These are phyloP conservation scores for Pleurotus eryngii DNA, from an alignment of 768 basidiomycete genomes.

Conservation along the genomic window DNA sequence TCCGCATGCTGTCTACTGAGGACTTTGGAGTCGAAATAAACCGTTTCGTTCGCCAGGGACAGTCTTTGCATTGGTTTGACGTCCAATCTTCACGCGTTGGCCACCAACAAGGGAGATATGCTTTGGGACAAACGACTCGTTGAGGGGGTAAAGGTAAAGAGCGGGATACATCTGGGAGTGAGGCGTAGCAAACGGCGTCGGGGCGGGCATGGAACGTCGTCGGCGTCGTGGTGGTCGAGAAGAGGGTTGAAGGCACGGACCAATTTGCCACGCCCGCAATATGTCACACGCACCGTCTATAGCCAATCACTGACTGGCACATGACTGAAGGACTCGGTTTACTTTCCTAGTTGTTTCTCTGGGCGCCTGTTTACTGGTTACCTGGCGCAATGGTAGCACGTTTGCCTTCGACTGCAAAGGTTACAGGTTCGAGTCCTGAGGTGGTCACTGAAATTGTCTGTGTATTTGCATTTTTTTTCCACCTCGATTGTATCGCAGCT, in stretches of 20 bases:
- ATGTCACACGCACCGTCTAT: not conserved
- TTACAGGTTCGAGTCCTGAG: conserved; percentile 97
- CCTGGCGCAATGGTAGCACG: conserved; percentile 95
- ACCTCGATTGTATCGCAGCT: too few species aligned
- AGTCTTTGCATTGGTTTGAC: conserved; percentile 95
- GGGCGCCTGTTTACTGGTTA: conserved; percentile 37
- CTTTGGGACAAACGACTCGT: conserved; percentile 93
- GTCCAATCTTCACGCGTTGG: conserved; percentile 84
- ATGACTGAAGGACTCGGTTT: too few species aligned
- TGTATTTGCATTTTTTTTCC: too few species aligned
- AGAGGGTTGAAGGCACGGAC: too few species aligned
- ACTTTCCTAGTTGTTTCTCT: too few species aligned
- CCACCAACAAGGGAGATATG: conserved; percentile 76
- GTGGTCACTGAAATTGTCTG: conserved; percentile 49
- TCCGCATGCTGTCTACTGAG: conserved; percentile 94
- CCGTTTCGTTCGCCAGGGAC: conserved; percentile 91
- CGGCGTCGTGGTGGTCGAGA: too few species aligned
- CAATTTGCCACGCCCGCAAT: too few species aligned
- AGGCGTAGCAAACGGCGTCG: conserved; percentile 16
- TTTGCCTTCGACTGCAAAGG: conserved; percentile 85
- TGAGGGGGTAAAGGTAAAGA: conserved; percentile 83
- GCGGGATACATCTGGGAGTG: conserved; percentile 31
- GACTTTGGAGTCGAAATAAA: conserved; percentile 96
- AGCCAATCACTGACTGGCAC: too few species aligned
- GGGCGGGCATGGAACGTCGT: conserved; percentile 21